Percentiles rank a stretch among this genome's conserved stretches.
Conservation (phyloP, 768 basidiomycete genomes). For the Russula ochroleuca region DNA sequence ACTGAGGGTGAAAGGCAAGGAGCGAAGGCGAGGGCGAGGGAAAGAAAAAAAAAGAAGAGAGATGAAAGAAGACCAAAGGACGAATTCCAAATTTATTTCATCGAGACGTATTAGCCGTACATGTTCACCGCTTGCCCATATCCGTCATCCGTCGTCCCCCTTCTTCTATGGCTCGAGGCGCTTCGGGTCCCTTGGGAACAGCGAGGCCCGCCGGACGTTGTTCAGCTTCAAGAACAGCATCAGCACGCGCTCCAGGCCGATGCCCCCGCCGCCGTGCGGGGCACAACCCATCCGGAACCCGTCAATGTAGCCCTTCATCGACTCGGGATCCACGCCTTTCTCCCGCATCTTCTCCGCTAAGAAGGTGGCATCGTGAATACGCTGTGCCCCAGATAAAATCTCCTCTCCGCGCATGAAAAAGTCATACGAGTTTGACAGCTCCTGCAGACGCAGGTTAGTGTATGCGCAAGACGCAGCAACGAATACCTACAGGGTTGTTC, state of each 20-base stretch:
- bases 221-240: conserved; percentile 98
- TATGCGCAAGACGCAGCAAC: not conserved
- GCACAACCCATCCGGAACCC: conserved; percentile 93
- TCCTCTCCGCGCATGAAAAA: conserved; percentile 99
- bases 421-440: conserved; percentile 96
- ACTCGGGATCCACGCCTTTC: conserved; percentile 85
- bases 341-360: conserved; percentile 79
- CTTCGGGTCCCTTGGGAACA: conserved; percentile 98
- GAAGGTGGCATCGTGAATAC: conserved; percentile 85
- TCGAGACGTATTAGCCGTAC: not conserved
- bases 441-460: conserved; percentile 41
- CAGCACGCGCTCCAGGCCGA: conserved; percentile 90
- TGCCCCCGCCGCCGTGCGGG: conserved; percentile 96
- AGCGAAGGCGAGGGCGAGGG: not conserved
- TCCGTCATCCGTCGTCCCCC: not conserved
- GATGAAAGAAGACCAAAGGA: not conserved
- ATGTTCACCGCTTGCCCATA: not conserved
- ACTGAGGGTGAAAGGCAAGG: not conserved
- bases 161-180: conserved; percentile 70
- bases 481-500: conserved; percentile 64
- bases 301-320: conserved; percentile 90
- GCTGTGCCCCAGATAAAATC: conserved; percentile 96
- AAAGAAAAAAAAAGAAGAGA: not conserved
- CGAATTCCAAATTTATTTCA: conserved; percentile 11
- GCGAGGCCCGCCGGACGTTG: conserved; percentile 86